These are phyloP conservation scores for Hypoxylon sp. DNA, from an alignment of 2,329 filamentous ascomycete genomes.

Conservation along the genomic window DNA sequence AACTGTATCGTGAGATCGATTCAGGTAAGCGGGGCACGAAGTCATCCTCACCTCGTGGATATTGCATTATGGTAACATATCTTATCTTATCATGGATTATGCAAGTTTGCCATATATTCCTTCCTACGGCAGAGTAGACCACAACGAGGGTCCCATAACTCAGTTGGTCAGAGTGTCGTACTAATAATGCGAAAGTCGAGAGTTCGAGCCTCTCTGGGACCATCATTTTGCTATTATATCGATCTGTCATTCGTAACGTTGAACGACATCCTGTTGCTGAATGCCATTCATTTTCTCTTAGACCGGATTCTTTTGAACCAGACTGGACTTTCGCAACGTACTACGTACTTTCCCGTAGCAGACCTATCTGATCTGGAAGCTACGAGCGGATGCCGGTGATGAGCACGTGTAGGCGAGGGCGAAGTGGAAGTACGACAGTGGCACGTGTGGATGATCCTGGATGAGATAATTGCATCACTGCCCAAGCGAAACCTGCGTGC, in stretches of 20 bases:
- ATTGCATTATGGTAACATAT: too few relatives aligned
- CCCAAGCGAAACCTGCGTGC: neutral
- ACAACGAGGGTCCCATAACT: slow-evolving; percentile 16
- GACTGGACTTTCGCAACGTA: neutral
- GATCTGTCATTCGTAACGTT: neutral
- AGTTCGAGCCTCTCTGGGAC: slow-evolving; percentile 25
- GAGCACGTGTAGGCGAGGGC: neutral
- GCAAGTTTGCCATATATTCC: too few relatives aligned
- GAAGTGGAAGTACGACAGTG: neutral
- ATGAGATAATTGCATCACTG: slow-evolving; percentile 11
- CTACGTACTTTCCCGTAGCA: neutral
- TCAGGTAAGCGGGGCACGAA: too few relatives aligned
- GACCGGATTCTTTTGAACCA: too few relatives aligned
- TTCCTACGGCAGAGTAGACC: too few relatives aligned
- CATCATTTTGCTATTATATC: slow-evolving; percentile 1
- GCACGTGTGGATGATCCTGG: neutral
- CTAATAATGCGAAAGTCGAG: slow-evolving; percentile 24
- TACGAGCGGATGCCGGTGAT: neutral
- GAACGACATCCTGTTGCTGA: too few relatives aligned
- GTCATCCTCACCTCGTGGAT: too few relatives aligned
- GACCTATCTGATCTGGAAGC: neutral
- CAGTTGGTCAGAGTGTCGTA: slow-evolving; percentile 22
- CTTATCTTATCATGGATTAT: too few relatives aligned
- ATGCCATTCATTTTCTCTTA: too few relatives aligned
- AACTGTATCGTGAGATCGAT: too few relatives aligned